Conservation (phyloP, 2,329 filamentous ascomycete genomes). For the Nannizziopsis arthrosporioides region DNA sequence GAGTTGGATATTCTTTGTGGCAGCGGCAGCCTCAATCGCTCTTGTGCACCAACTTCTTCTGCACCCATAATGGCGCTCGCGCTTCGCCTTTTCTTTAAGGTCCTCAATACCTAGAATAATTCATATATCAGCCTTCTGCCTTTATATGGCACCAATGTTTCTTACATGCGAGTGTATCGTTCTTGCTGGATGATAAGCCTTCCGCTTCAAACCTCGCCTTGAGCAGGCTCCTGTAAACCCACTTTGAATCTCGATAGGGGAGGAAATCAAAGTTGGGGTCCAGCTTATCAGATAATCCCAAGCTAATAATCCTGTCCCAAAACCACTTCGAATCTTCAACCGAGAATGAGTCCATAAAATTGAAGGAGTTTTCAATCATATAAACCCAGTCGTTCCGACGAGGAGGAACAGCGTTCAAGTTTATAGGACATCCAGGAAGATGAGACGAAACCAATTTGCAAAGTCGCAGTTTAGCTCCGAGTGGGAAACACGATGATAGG, state of each 20-base stretch:
- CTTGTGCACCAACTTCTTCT: neutral
- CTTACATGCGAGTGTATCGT: neutral
- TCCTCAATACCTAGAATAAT: slow-evolving; percentile 6
- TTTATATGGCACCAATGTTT: neutral
- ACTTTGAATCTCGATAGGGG: neutral
- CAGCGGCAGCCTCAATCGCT: slow-evolving; percentile 6
- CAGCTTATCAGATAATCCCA: neutral
- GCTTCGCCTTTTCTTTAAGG: slow-evolving; percentile 5
- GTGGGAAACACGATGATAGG: neutral
- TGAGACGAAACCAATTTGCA: slow-evolving; percentile 10
- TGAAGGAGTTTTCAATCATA: neutral
- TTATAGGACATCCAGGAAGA: slow-evolving; percentile 4
- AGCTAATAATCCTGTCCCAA: neutral
- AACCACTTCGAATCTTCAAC: slow-evolving; percentile 9
- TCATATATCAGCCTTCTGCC: neutral
- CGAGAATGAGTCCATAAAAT: slow-evolving; percentile 2
- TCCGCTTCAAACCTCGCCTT: slow-evolving; percentile 8
- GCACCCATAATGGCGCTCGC: neutral
- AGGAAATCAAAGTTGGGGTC: neutral
- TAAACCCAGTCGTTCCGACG: neutral
- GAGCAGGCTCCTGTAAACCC: neutral
- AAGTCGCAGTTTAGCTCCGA: slow-evolving; percentile 4
- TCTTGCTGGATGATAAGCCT: neutral
- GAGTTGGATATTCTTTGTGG: slow-evolving; percentile 4
- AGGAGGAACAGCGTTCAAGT: slow-evolving; percentile 4